Conservation (phyloP, 352 stramenopile species). For the Globisporangium cystogenes region DNA sequence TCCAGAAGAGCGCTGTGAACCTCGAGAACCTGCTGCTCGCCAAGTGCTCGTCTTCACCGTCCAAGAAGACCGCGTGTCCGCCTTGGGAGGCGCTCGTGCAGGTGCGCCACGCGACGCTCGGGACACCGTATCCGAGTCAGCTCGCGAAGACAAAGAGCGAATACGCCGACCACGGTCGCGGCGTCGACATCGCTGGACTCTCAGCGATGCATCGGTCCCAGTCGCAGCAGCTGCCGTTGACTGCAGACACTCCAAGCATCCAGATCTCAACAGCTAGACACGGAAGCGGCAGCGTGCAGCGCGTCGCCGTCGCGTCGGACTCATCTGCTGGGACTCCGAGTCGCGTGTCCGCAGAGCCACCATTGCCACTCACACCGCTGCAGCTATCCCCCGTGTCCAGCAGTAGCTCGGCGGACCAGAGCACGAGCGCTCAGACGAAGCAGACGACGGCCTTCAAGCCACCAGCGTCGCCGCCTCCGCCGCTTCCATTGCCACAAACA, state of each 20-base stretch:
- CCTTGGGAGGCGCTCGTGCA: constrained; percentile 75
- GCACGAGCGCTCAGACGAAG: background rate
- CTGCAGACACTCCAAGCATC: background rate
- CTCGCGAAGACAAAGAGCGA: constrained; percentile 9
- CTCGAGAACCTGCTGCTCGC: constrained; percentile 73
- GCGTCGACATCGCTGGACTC: background rate
- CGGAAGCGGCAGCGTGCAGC: constrained; percentile 1
- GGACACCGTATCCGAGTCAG: constrained; percentile 8
- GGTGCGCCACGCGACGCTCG: constrained; percentile 54
- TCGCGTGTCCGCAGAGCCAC: background rate
- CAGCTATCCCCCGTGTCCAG: constrained; percentile 11
- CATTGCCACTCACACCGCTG: background rate
- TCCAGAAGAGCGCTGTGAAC: constrained; percentile 52
- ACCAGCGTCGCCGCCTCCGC: background rate
- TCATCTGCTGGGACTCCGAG: background rate
- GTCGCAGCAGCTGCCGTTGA: constrained; percentile 2
- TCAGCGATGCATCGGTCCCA: constrained; percentile 2
- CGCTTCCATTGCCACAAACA: constrained; percentile 13
- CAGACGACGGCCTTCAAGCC: constrained; percentile 10
- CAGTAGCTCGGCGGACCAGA: constrained; percentile 2
- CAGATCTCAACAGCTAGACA: background rate
- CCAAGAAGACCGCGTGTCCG: constrained; percentile 61
- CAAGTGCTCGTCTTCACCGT: constrained; percentile 61
- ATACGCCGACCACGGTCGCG: background rate
- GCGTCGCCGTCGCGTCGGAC: background rate